Evolutionary conservation across 1,284 basidiomycete genomes (phyloP).

Genomic region (Cutaneotrichosporon sp.): DNA sequence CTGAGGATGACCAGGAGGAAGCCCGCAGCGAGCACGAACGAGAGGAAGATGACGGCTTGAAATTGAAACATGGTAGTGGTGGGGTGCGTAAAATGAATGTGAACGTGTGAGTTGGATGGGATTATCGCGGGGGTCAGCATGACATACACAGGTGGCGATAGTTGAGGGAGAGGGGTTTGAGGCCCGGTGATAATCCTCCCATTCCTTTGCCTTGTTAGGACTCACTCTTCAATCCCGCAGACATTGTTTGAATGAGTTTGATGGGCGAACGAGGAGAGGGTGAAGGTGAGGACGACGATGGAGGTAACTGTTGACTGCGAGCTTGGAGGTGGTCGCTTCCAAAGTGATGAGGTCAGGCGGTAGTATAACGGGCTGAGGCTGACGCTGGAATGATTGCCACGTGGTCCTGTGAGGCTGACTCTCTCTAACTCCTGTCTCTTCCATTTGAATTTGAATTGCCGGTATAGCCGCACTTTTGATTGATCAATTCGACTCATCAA

Average conservation of each 20-base stretch:
- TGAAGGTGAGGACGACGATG: neutral
- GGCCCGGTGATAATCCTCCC: neutral
- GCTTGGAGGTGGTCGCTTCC: neutral
- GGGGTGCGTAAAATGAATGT: neutral
- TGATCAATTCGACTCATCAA: too few relatives aligned
- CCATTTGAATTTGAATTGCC: too few relatives aligned
- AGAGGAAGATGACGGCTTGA: slow-evolving; percentile 85
- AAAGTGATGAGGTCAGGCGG: slow-evolving; percentile 1
- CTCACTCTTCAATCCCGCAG: slow-evolving; percentile 47
- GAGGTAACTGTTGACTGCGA: neutral
- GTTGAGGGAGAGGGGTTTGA: neutral
- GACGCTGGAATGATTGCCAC: neutral
- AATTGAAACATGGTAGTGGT: slow-evolving; percentile 2
- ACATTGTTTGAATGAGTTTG: slow-evolving; percentile 27
- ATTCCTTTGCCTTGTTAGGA: neutral
- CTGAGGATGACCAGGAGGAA: slow-evolving; percentile 97
- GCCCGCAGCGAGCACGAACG: slow-evolving; percentile 93
- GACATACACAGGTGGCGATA: neutral
- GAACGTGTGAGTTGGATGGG: neutral
- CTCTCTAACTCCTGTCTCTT: too few relatives aligned
- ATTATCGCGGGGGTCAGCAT: neutral
- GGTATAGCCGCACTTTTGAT: too few relatives aligned
- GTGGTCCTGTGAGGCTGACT: neutral
- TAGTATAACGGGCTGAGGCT: neutral
- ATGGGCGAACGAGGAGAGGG: neutral